A percentile compares a stretch with the other conserved stretches of the same genome.
phyloP scores from a whole-genome alignment of 352 stramenopile species.

The Pythium brassicae region DNA sequence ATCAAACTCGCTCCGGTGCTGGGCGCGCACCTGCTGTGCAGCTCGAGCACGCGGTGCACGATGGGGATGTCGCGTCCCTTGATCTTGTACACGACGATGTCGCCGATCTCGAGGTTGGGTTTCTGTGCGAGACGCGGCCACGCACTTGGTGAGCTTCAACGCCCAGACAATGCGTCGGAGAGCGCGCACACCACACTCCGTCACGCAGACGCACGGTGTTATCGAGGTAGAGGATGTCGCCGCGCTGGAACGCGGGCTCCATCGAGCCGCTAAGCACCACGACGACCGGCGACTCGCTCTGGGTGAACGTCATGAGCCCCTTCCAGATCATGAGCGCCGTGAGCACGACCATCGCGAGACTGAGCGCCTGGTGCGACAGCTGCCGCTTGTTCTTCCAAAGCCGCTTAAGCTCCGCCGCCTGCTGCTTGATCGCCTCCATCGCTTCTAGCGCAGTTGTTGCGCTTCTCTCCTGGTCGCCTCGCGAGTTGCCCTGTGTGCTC shows the following conservation, averaged over 20 bases:
- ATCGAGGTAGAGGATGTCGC: slow-evolving; percentile 98
- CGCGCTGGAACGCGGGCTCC: slow-evolving; percentile 98
- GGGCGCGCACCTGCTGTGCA: slow-evolving; percentile 84
- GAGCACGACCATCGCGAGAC: slow-evolving; percentile 98
- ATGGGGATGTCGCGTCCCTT: slow-evolving; percentile 99
- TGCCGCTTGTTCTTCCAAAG: slow-evolving; percentile 98
- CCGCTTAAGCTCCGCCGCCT: slow-evolving; percentile 96
- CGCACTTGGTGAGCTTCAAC: neutral
- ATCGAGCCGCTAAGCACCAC: slow-evolving; percentile 98
- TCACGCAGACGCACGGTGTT: slow-evolving; percentile 79
- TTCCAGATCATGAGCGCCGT: slow-evolving; percentile 99
- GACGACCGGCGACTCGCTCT: slow-evolving; percentile 97
- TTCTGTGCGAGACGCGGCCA: slow-evolving; percentile 29
- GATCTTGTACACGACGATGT: slow-evolving; percentile 97
- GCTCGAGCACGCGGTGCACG: slow-evolving; percentile 97
- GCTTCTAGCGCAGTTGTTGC: neutral
- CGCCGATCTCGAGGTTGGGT: slow-evolving; percentile 74
- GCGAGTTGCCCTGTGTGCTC: neutral
- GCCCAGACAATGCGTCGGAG: no score
- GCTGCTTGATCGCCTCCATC: slow-evolving; percentile 78
- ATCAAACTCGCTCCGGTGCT: neutral
- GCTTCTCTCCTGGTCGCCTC: slow-evolving; percentile 1
- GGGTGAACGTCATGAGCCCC: slow-evolving; percentile 95
- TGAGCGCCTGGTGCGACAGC: slow-evolving; percentile 95
- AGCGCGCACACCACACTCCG: neutral